phyloP scores from a whole-genome alignment of 1,139 yeast genomes.

The Pichia sp. region DNA sequence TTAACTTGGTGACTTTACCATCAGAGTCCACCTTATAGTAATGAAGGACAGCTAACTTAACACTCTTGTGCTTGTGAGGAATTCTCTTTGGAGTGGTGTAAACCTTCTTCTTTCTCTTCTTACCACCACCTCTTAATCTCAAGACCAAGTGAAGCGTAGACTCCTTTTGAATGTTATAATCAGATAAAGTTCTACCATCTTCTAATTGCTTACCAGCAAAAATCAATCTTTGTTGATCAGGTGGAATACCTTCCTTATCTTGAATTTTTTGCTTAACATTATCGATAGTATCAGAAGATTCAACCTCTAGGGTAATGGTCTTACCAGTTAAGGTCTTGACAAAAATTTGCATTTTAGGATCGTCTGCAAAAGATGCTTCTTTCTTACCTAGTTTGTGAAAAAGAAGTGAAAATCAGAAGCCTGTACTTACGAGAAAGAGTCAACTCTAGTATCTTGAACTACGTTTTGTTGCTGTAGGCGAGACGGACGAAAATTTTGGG shows the following conservation, averaged over 20 bases:
- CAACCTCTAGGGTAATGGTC: conserved; percentile 98
- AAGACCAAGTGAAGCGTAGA: conserved; percentile 95
- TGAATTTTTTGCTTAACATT: conserved; percentile 98
- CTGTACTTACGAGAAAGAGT: too few relatives aligned
- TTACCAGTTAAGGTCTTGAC: conserved; percentile 98
- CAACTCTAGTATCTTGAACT: too few relatives aligned
- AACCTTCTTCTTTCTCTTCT: conserved; percentile 98
- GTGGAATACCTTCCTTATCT: conserved; percentile 99
- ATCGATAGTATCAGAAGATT: conserved; percentile 98
- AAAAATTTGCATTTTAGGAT: conserved; percentile 84
- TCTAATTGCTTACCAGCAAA: conserved; percentile 99
- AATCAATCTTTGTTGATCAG: conserved; percentile 99
- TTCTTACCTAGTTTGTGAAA: conserved; percentile 25
- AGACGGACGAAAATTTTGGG: too few relatives aligned
- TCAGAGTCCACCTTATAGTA: conserved; percentile 99
- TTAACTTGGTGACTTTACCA: conserved; percentile 97
- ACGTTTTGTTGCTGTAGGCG: too few relatives aligned
- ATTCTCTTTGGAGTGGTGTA: conserved; percentile 99
- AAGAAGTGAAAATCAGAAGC: background rate
- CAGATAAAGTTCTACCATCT: conserved; percentile 98
- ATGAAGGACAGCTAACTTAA: conserved; percentile 97
- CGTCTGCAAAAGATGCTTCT: conserved; percentile 33
- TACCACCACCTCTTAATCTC: conserved; percentile 99
- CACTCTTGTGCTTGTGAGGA: conserved; percentile 99
- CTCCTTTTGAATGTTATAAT: conserved; percentile 99